Conservation (phyloP, 108 stramenopile genomes). For the Discostella stelligeroides region DNA sequence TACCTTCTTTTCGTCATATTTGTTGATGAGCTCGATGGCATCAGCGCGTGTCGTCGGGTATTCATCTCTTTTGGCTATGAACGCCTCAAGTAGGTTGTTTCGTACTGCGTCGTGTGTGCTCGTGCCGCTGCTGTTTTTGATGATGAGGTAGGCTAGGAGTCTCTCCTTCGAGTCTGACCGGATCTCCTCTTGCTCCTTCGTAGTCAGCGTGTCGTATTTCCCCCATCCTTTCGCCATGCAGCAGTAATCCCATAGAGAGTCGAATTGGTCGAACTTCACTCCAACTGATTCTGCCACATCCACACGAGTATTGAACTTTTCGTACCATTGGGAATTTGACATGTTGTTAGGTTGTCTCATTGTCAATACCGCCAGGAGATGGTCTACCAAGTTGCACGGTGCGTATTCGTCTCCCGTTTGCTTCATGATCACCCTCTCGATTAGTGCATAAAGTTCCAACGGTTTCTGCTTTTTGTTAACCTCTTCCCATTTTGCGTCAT, state of each 20-base stretch:
- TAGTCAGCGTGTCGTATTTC: conserved; percentile 4
- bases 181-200: conserved; percentile 4
- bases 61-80: background rate
- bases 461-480: background rate
- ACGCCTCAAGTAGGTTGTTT: too few relatives aligned
- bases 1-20: conserved; percentile 8
- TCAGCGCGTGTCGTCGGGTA: background rate
- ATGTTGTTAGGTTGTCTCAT: conserved; percentile 1
- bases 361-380: conserved; percentile 1
- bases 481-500: conserved; percentile 5
- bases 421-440: conserved; percentile 8
- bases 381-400: conserved; percentile 1
- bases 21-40: background rate
- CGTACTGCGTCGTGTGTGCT: too few relatives aligned
- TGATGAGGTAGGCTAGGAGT: conserved; percentile 11
- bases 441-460: conserved; percentile 3
- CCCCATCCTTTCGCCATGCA: background rate
- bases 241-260: conserved; percentile 18
- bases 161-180: conserved; percentile 5
- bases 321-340: conserved; percentile 16
- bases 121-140: conserved; percentile 3
- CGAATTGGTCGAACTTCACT: too few relatives aligned
- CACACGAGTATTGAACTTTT: conserved; percentile 6
- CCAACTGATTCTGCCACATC: conserved; percentile 21
- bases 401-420: conserved; percentile 17